These are phyloP conservation scores for Brassica nigra DNA, from an alignment of 345 rosid genomes.

Conservation along the genomic window DNA sequence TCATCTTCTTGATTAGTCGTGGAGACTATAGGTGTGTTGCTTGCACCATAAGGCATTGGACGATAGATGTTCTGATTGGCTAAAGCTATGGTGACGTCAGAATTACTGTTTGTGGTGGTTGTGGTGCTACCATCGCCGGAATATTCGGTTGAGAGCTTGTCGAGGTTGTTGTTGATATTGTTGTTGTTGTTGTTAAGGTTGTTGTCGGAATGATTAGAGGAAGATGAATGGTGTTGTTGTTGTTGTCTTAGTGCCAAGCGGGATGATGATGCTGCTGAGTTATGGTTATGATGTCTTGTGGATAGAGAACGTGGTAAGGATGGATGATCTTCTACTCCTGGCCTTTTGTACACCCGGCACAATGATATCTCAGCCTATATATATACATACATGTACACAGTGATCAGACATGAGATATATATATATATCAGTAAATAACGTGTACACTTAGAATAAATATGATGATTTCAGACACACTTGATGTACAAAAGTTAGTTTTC, in stretches of 20 bases:
- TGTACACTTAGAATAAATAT: neutral
- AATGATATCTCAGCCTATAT: conserved; percentile 85
- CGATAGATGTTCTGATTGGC: conserved; percentile 58
- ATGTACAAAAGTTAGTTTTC: too few relatives aligned
- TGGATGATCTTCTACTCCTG: conserved; percentile 94
- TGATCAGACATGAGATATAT: conserved; percentile 12
- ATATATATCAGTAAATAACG: neutral
- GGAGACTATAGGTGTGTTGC: conserved; percentile 35
- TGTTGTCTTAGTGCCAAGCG: conserved; percentile 38
- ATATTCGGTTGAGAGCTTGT: conserved; percentile 41
- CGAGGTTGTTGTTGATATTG: conserved; percentile 39
- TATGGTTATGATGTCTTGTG: conserved; percentile 42
- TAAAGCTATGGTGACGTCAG: conserved; percentile 69
- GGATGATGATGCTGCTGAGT: conserved; percentile 35
- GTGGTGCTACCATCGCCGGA: conserved; percentile 51
- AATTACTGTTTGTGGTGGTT: conserved; percentile 47
- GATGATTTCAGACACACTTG: neutral
- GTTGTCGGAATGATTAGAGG: conserved; percentile 37
- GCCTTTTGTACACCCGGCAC: conserved; percentile 93
- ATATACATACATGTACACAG: neutral
- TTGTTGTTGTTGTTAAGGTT: conserved; percentile 41
- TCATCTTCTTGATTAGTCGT: conserved; percentile 28
- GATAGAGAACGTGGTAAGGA: conserved; percentile 73
- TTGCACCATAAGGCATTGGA: conserved; percentile 47
- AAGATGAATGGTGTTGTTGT: conserved; percentile 35